Evolutionary conservation across 768 basidiomycete species (phyloP).

Genomic region (Hygrophorus pudorinus): DNA sequence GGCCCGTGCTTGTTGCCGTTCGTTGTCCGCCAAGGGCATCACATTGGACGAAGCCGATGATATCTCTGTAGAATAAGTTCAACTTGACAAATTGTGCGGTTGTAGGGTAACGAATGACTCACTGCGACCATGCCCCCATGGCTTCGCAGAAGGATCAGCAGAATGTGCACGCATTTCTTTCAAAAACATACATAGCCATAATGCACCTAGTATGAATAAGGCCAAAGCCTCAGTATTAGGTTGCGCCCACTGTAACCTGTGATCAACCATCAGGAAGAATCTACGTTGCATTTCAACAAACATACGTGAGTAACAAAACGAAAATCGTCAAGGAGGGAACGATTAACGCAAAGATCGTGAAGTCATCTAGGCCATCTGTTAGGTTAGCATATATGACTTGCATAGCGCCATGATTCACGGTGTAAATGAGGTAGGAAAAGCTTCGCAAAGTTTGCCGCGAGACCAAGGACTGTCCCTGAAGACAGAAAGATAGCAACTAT

Average conservation of each 20-base stretch:
- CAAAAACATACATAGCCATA: slow-evolving; percentile 58
- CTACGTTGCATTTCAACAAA: slow-evolving; percentile 3
- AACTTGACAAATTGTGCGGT: not conserved
- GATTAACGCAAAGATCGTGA: slow-evolving; percentile 58
- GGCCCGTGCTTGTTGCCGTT: slow-evolving; percentile 41
- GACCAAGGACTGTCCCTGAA: slow-evolving; percentile 52
- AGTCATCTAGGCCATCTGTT: slow-evolving; percentile 41
- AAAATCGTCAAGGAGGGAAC: slow-evolving; percentile 60
- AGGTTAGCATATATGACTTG: not conserved
- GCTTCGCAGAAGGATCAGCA: slow-evolving; percentile 21
- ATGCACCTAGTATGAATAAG: slow-evolving; percentile 42
- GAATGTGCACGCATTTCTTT: not conserved
- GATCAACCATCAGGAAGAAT: slow-evolving; percentile 5
- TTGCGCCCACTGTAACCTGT: slow-evolving; percentile 60
- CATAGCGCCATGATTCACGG: slow-evolving; percentile 32
- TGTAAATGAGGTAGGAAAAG: slow-evolving; percentile 58
- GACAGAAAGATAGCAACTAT: slow-evolving; percentile 35
- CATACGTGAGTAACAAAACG: slow-evolving; percentile 48
- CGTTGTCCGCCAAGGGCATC: slow-evolving; percentile 33
- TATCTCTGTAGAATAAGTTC: slow-evolving; percentile 31
- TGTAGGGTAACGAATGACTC: slow-evolving; percentile 14
- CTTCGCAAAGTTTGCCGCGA: slow-evolving; percentile 56
- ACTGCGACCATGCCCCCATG: slow-evolving; percentile 71
- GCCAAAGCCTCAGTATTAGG: slow-evolving; percentile 51
- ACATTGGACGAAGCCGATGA: slow-evolving; percentile 58